Percentiles rank a stretch among this genome's conserved stretches.
Conservation (phyloP, 768 basidiomycete species). For the Leccinum boreale region DNA sequence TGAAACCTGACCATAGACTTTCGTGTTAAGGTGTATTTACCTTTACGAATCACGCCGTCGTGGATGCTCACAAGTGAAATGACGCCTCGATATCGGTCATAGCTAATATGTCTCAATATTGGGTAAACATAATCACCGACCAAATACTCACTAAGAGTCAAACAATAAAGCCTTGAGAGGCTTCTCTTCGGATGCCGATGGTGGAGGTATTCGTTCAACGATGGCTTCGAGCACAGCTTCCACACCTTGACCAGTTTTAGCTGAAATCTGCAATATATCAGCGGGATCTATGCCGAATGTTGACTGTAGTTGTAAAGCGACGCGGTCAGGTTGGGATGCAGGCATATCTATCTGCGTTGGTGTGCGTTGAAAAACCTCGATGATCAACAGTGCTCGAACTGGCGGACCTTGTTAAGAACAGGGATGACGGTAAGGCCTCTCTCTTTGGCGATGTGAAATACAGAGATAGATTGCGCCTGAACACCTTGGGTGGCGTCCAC, state of each 20-base stretch:
- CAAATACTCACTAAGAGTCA: constrained; percentile 73
- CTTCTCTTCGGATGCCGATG: constrained; percentile 46
- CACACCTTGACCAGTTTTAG: constrained; percentile 89
- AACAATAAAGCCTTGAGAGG: constrained; percentile 86
- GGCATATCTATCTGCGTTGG: constrained; percentile 80
- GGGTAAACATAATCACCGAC: neutral
- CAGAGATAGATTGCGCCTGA: constrained; percentile 95
- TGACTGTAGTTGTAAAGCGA: constrained; percentile 76
- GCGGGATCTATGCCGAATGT: constrained; percentile 77
- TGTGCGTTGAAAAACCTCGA: neutral
- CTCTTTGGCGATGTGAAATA: constrained; percentile 86
- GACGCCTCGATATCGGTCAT: constrained; percentile 94
- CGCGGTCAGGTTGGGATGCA: constrained; percentile 77
- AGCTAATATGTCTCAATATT: constrained; percentile 44
- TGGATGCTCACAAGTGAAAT: constrained; percentile 86
- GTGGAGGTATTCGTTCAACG: constrained; percentile 81
- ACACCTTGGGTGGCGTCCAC: constrained; percentile 98
- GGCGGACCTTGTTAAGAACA: constrained; percentile 82
- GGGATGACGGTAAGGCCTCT: constrained; percentile 81
- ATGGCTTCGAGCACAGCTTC: constrained; percentile 76
- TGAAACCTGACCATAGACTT: neutral
- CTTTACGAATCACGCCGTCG: constrained; percentile 78
- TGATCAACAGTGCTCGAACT: neutral
- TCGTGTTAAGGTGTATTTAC: constrained; percentile 34
- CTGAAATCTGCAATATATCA: constrained; percentile 79